Percentiles rank a stretch among this genome's conserved stretches.
Evolutionary conservation across 2,329 filamentous ascomycete genomes (phyloP).

Genomic region (Ascochyta koolunga): DNA sequence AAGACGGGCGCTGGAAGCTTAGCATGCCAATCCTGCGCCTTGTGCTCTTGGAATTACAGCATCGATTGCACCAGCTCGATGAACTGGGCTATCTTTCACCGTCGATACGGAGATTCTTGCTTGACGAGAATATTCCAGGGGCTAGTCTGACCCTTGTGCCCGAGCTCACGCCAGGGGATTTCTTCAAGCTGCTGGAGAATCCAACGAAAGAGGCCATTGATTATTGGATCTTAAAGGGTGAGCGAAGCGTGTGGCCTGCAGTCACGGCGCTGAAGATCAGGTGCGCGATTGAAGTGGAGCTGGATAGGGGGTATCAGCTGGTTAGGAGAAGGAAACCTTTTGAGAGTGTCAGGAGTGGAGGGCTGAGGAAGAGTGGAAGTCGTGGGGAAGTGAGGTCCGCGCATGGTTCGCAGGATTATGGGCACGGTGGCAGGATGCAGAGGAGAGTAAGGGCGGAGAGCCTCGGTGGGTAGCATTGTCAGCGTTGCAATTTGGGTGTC

Average conservation of each 20-base stretch:
- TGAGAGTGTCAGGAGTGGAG: conserved; percentile 33
- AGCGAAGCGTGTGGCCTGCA: conserved; percentile 89
- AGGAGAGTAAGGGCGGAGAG: conserved; percentile 37
- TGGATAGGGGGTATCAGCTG: conserved; percentile 84
- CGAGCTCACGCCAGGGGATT: conserved; percentile 74
- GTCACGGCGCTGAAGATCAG: conserved; percentile 80
- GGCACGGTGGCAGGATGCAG: conserved; percentile 6
- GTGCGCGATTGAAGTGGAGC: conserved; percentile 83
- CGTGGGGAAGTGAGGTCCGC: conserved; percentile 23
- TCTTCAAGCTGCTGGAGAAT: conserved; percentile 79
- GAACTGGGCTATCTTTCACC: conserved; percentile 74
- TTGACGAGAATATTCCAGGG: conserved; percentile 82
- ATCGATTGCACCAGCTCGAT: conserved; percentile 81
- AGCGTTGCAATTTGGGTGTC: neutral
- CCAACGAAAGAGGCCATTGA: conserved; percentile 77
- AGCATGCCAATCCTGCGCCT: conserved; percentile 66
- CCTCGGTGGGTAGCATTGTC: conserved; percentile 24
- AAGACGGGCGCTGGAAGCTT: conserved; percentile 64
- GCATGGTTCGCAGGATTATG: conserved; percentile 19
- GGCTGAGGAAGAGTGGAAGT: conserved; percentile 33
- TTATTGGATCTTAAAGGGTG: conserved; percentile 85
- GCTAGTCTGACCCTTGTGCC: conserved; percentile 83
- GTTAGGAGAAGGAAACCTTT: conserved; percentile 64
- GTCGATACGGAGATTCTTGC: conserved; percentile 74
- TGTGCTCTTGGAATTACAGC: conserved; percentile 76